Conservation (phyloP, 106 monocot species). For the Ottelia alismoides region DNA sequence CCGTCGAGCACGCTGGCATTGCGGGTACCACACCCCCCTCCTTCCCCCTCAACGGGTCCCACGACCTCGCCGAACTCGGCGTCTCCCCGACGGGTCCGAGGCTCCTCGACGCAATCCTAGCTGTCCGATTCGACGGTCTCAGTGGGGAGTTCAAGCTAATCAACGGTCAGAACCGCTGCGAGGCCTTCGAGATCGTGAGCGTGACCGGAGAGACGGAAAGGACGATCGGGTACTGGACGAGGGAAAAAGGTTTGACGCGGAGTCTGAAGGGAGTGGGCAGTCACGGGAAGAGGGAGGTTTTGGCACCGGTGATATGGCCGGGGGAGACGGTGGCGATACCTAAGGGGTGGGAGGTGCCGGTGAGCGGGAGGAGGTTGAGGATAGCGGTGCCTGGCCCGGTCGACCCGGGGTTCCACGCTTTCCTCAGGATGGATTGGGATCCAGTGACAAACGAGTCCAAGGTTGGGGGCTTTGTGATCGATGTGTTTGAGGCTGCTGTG, state of each 20-base stretch:
- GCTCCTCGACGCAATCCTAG: slow-evolving; percentile 7
- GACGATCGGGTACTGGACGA: slow-evolving; percentile 43
- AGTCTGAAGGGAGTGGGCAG: not conserved
- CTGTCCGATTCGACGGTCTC: slow-evolving; percentile 24
- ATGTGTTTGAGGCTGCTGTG: slow-evolving; percentile 6
- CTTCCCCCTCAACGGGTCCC: no score
- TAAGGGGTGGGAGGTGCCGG: slow-evolving; percentile 41
- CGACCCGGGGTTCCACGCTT: slow-evolving; percentile 26
- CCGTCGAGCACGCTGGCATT: no score
- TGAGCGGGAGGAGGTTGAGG: slow-evolving; percentile 14
- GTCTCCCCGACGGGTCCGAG: slow-evolving; percentile 21
- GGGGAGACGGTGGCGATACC: slow-evolving; percentile 12
- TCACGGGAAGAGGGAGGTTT: not conserved
- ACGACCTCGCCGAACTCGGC: no score
- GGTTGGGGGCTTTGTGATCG: slow-evolving; percentile 22
- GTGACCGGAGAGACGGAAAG: slow-evolving; percentile 4
- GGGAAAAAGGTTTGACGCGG: slow-evolving; percentile 9
- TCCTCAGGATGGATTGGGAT: slow-evolving; percentile 16
- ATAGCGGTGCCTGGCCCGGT: slow-evolving; percentile 32
- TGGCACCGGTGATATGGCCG: slow-evolving; percentile 24
- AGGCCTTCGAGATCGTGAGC: slow-evolving; percentile 37
- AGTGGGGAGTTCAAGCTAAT: slow-evolving; percentile 32
- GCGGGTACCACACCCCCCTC: no score
- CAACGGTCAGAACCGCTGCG: slow-evolving; percentile 21
- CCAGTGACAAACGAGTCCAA: not conserved